Percentiles rank a stretch among this genome's conserved stretches.
Evolutionary conservation across 441 rosid species (phyloP).

Genomic region (Arabidopsis lyrata): DNA sequence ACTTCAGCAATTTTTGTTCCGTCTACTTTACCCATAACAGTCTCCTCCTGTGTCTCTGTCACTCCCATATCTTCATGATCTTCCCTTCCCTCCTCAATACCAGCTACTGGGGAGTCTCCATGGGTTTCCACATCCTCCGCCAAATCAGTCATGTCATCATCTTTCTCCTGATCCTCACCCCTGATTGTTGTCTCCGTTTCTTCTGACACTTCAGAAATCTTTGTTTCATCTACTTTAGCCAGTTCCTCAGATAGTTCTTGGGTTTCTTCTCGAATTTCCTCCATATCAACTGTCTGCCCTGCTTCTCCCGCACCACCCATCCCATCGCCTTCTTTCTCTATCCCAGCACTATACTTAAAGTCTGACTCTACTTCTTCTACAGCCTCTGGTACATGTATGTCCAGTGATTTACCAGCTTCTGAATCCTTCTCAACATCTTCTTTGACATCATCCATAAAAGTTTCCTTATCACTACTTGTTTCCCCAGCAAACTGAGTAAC

Average conservation of each 20-base stretch:
- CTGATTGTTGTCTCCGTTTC: slow-evolving; percentile 34
- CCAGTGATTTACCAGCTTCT: slow-evolving; percentile 34
- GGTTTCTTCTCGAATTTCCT: slow-evolving; percentile 25
- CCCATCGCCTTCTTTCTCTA: slow-evolving; percentile 33
- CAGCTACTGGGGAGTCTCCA: slow-evolving; percentile 40
- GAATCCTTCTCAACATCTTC: slow-evolving; percentile 32
- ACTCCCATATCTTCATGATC: slow-evolving; percentile 42
- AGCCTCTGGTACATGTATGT: slow-evolving; percentile 32
- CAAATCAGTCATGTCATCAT: slow-evolving; percentile 30
- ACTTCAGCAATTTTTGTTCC: slow-evolving; percentile 19
- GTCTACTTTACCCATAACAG: slow-evolving; percentile 32
- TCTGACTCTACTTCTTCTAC: slow-evolving; percentile 29
- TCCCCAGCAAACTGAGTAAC: slow-evolving; percentile 6
- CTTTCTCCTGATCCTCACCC: slow-evolving; percentile 37
- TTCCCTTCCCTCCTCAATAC: slow-evolving; percentile 41
- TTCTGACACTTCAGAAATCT: slow-evolving; percentile 37
- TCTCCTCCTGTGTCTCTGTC: slow-evolving; percentile 46
- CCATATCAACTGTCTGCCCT: slow-evolving; percentile 22
- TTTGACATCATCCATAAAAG: slow-evolving; percentile 26
- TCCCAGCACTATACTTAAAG: slow-evolving; percentile 13
- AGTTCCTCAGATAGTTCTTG: slow-evolving; percentile 34
- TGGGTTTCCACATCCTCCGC: slow-evolving; percentile 31
- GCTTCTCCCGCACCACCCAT: slow-evolving; percentile 29
- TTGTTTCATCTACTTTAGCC: slow-evolving; percentile 25
- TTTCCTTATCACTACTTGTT: slow-evolving; percentile 8